A percentile compares a stretch with the other conserved stretches of the same genome.
Conservation (phyloP, 2,329 filamentous ascomycete genomes). For the Thyridium curvatum region DNA sequence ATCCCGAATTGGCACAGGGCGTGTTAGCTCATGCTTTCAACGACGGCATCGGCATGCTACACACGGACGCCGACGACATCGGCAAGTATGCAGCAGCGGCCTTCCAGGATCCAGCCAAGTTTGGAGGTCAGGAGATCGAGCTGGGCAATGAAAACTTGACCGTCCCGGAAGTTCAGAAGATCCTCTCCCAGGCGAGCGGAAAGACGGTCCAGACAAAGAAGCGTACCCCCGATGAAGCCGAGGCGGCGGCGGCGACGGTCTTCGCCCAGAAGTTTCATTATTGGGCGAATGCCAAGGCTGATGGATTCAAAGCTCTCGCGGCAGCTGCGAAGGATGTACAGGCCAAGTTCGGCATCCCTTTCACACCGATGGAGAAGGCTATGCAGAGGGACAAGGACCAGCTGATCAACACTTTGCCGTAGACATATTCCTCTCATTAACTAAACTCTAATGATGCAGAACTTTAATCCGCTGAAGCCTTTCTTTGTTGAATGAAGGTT, state of each 20-base stretch:
- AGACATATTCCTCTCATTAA: too few species aligned
- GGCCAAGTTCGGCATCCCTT: neutral
- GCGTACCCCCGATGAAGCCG: conserved; percentile 1
- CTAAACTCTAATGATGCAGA: too few species aligned
- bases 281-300: neutral
- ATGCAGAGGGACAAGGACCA: neutral
- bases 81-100: conserved; percentile 25
- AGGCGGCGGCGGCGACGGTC: too few species aligned
- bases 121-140: conserved; percentile 21
- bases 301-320: neutral
- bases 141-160: conserved; percentile 18
- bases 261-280: neutral
- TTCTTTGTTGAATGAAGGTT: too few species aligned
- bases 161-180: conserved; percentile 20
- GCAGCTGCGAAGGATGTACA: neutral
- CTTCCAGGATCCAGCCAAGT: conserved; percentile 20
- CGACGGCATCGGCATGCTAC: conserved; percentile 13
- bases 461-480: too few species aligned
- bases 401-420: too few species aligned
- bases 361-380: neutral
- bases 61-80: conserved; percentile 22
- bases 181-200: conserved; percentile 21
- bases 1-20: conserved; percentile 18
- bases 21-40: conserved; percentile 18
- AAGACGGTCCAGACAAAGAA: conserved; percentile 15